A percentile compares a stretch with the other conserved stretches of the same genome.
Evolutionary conservation across 352 stramenopile species (phyloP).

Genomic region (Phytopythium sindhum): DNA sequence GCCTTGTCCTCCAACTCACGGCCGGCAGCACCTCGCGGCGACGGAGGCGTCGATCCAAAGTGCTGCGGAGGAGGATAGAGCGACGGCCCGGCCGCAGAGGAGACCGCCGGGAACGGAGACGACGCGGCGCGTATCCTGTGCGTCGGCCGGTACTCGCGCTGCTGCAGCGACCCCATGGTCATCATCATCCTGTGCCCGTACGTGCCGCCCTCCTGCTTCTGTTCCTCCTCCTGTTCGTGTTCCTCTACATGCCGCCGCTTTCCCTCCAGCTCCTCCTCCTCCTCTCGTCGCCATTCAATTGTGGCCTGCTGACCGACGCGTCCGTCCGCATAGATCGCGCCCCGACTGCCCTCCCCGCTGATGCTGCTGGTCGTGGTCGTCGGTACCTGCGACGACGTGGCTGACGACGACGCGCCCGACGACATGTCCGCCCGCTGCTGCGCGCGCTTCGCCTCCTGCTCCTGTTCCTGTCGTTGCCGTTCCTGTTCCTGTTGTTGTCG

Average conservation of each 20-base stretch:
- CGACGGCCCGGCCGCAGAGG: background rate
- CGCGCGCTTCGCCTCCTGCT: constrained; percentile 5
- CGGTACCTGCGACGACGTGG: constrained; percentile 9
- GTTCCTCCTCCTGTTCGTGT: background rate
- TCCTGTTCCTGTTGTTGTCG: constrained; percentile 6
- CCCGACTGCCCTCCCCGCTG: constrained; percentile 14
- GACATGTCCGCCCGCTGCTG: background rate
- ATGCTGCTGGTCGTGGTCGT: constrained; percentile 9
- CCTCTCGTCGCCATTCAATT: too few relatives aligned
- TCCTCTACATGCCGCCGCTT: constrained; percentile 2
- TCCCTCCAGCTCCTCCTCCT: background rate
- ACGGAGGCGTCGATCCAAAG: background rate
- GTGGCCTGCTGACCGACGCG: too few relatives aligned
- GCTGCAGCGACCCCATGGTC: background rate
- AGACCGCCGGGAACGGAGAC: background rate
- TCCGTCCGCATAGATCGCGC: background rate
- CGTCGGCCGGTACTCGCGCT: background rate
- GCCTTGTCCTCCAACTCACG: background rate
- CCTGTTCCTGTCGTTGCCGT: constrained; percentile 7
- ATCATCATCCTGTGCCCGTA: background rate
- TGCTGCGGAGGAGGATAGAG: too few relatives aligned
- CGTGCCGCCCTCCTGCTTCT: constrained; percentile 1
- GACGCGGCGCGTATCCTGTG: background rate
- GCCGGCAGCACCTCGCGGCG: background rate
- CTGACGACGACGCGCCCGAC: constrained; percentile 3